Conservation (phyloP, 2,329 filamentous ascomycete genomes). For the Colletotrichum eleusines region DNA sequence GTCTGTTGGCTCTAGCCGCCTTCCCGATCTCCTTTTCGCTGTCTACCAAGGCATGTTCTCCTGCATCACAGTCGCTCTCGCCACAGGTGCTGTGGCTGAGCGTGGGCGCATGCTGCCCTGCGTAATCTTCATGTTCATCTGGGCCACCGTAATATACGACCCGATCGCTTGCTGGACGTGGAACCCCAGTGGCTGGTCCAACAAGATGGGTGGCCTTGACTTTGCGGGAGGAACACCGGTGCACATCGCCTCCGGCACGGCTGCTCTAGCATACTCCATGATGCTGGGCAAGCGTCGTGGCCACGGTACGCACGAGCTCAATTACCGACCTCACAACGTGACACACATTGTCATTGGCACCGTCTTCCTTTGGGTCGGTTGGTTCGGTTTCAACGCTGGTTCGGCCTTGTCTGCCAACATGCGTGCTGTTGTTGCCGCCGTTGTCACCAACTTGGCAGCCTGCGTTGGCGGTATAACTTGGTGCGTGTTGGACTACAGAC, state of each 20-base stretch:
- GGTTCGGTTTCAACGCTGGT: slow-evolving; percentile 95
- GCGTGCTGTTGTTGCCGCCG: slow-evolving; percentile 86
- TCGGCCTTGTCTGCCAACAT: slow-evolving; percentile 85
- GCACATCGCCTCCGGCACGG: slow-evolving; percentile 85
- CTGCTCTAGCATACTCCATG: slow-evolving; percentile 89
- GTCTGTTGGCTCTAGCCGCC: slow-evolving; percentile 77
- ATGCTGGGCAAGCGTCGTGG: slow-evolving; percentile 89
- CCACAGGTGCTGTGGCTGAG: slow-evolving; percentile 87
- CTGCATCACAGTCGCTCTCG: slow-evolving; percentile 85
- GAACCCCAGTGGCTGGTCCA: slow-evolving; percentile 87
- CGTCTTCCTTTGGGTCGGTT: slow-evolving; percentile 94
- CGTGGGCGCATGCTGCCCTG: slow-evolving; percentile 89
- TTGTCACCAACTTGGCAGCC: slow-evolving; percentile 88
- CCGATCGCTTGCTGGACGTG: slow-evolving; percentile 96
- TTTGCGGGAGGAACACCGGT: slow-evolving; percentile 93
- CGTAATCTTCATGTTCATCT: slow-evolving; percentile 93
- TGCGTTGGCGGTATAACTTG: slow-evolving; percentile 88
- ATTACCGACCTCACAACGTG: slow-evolving; percentile 93
- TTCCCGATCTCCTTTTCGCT: slow-evolving; percentile 88
- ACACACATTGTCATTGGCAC: slow-evolving; percentile 93
- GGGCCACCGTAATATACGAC: slow-evolving; percentile 91
- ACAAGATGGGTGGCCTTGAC: slow-evolving; percentile 83
- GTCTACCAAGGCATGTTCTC: slow-evolving; percentile 93
- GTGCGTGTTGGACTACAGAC: slow-evolving; percentile 89
- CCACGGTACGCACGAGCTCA: slow-evolving; percentile 88